Evolutionary conservation across 2,329 filamentous ascomycete genomes (phyloP), one percentile per base, ranked within the genome.

Genomic region (Chaetomium olivaceum): DNA sequence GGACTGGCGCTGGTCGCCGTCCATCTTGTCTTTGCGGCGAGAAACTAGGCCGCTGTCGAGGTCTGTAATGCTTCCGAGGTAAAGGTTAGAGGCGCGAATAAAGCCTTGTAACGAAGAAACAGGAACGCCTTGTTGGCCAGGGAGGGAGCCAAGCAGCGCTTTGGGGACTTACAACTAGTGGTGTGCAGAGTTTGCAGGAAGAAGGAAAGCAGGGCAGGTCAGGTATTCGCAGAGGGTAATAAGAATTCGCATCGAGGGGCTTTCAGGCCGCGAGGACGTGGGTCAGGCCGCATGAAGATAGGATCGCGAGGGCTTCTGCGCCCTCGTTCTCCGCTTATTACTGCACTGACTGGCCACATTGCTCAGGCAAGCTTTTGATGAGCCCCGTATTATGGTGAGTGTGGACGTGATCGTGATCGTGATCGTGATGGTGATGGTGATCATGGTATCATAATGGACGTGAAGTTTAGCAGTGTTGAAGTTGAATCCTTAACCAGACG

Each of bases 11-110:
- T 36, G 27, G 3, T 61, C 43, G 25, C 23, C 27, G 16, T 58
- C 51, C 58, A 61, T 65, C 14, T 39, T 61, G 43, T 31, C 29
- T 33, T 57, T 25, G 39, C 39, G 12, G 27, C 57, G 29, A 23
- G 36, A 46, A 21, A 23, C 21, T n/a, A 2, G 9, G 46, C 23
- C 12, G 46, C 36, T 43, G 16, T n/a, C 36, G n/a, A 16, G 46
- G 29, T 23, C 46, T 19, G 12, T 31, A 25, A 19, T 16, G 25
- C 3, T 46, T 8, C 36, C 27, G 25, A 21, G n/a, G 14, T 14
- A 50, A 19, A 27, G 19, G 25, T 21, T 6, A 64, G 29, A 9
- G 43, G 27, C 16, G 23, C 11, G 31, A 52, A 54, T 9, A 16
- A 6, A 19, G 9, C 14, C 23, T 48, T 31, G 27, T 19, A 58